Evolutionary conservation across 2,329 filamentous ascomycete genomes (phyloP).

Genomic region (Aureobasidium lini): DNA sequence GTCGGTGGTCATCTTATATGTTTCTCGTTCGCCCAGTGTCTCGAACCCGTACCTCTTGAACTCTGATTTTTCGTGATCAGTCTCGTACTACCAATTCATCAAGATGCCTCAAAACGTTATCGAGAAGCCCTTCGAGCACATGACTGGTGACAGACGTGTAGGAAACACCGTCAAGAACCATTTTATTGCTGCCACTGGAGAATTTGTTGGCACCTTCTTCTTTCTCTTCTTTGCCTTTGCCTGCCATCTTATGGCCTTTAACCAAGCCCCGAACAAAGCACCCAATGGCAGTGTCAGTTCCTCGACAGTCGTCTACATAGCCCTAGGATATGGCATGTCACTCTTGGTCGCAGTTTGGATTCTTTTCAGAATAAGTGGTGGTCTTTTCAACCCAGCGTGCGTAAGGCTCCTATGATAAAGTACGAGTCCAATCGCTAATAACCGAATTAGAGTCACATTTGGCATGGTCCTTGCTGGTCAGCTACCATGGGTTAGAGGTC

Average conservation of each 20-base stretch:
- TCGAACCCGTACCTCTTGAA: background rate
- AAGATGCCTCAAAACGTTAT: background rate
- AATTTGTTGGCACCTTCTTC: conserved; percentile 30
- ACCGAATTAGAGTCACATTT: conserved; percentile 22
- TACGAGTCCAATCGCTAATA: background rate
- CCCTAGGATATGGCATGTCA: conserved; percentile 25
- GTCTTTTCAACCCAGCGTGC: conserved; percentile 22
- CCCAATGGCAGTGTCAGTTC: conserved; percentile 18
- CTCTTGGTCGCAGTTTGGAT: conserved; percentile 26
- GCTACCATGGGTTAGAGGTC: conserved; percentile 21
- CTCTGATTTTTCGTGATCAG: background rate
- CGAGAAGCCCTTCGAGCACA: conserved; percentile 11
- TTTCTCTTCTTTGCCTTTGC: conserved; percentile 30
- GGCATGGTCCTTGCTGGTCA: conserved; percentile 24
- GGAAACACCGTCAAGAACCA: conserved; percentile 4
- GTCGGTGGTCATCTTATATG: background rate
- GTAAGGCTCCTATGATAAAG: background rate
- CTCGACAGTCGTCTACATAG: conserved; percentile 24
- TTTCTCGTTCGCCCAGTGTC: background rate
- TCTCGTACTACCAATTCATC: no score
- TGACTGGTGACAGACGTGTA: background rate
- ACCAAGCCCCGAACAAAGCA: conserved; percentile 18
- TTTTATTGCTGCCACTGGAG: conserved; percentile 19
- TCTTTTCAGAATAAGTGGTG: conserved; percentile 25
- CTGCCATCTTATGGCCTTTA: conserved; percentile 20